Percentiles rank a stretch among this genome's conserved stretches.
Evolutionary conservation across 169 alveolate species (phyloP).

Genomic region (Eimeria brunetti): DNA sequence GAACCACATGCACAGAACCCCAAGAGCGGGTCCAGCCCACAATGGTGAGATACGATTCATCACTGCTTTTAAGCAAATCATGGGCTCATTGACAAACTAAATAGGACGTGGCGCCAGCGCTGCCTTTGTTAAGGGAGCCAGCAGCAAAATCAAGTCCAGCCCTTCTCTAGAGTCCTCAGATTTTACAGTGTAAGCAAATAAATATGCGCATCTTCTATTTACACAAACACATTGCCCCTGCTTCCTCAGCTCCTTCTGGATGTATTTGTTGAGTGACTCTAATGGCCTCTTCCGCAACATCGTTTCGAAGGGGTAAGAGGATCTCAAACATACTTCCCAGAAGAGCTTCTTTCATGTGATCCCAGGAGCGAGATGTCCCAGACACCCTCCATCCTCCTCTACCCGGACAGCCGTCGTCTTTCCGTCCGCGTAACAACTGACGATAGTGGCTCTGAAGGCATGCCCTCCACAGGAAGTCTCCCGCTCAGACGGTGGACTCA

Average conservation of each 20-base stretch:
- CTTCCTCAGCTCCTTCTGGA: conserved; percentile 77
- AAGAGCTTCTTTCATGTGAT: neutral
- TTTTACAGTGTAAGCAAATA: conserved; percentile 62
- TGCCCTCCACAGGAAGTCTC: conserved; percentile 75
- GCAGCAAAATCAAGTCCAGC: conserved; percentile 76
- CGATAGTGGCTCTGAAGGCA: conserved; percentile 76
- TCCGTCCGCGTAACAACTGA: conserved; percentile 78
- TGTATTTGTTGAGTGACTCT: conserved; percentile 79
- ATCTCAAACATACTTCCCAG: neutral
- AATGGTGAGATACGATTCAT: conserved; percentile 51
- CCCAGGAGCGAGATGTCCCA: conserved; percentile 76
- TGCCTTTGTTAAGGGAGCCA: conserved; percentile 77
- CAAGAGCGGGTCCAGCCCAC: conserved; percentile 79
- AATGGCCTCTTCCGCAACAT: conserved; percentile 78
- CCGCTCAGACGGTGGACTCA: conserved; percentile 81
- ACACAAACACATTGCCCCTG: neutral
- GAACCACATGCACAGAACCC: conserved; percentile 80
- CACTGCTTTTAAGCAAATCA: neutral
- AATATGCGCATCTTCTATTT: too few species aligned
- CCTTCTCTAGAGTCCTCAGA: conserved; percentile 63
- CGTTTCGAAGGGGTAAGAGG: conserved; percentile 79
- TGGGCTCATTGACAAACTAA: neutral
- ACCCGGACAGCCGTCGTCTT: conserved; percentile 74
- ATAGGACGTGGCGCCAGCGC: conserved; percentile 80
- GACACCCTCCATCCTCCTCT: conserved; percentile 77